Evolutionary conservation across 352 stramenopile genomes (phyloP), one percentile per base, ranked within the genome.

Genomic region (Globisporangium spinosum): DNA sequence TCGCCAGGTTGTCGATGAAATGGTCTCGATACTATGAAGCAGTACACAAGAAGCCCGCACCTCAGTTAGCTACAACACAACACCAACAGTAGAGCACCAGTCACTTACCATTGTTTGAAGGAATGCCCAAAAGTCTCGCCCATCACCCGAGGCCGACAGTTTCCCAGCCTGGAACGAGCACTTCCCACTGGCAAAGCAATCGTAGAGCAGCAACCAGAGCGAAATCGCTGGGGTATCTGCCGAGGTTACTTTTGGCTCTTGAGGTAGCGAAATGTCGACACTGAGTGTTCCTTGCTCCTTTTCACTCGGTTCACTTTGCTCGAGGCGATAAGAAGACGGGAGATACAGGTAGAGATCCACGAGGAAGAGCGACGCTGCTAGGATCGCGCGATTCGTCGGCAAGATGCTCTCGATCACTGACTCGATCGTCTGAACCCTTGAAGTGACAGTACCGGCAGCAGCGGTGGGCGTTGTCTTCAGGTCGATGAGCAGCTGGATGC

Each of bases 261-360:
- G 45, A 49, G 20, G 29, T 43, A n/a, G 43, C 17, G 20, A 9
- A 25, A 1, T 32, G 2, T 56, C 20, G 34, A 51, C 35, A 20
- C 15, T 43, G 12, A 6, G 40, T 29, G 43, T 12, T 23, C 43
- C 8, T 63, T 27, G 49, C n/a, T 2, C 6, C 2, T 58, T 63
- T 20, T 23, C 32, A 38, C 35, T 53, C 20, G 15, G 25, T 12
- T 43, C 25, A 5, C 3, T 51, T 10, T 69, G 20, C 3, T 73
- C 58, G 17, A 83, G 27, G 15, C 71, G 70, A 67, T 94, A 83
- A 1, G 82, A 90, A 29, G 80, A 81, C 15, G 83, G 87, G 27
- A 93, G 72, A 40, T 91, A 86, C 1, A 94, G 57, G 56, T 81
- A 85, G 54, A 91, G 71, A 47, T 94, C 87, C 56, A 92, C 76